Evolutionary conservation across 495 filamentous ascomycete species (phyloP).

Genomic region (Opeltia flavorubescens): DNA sequence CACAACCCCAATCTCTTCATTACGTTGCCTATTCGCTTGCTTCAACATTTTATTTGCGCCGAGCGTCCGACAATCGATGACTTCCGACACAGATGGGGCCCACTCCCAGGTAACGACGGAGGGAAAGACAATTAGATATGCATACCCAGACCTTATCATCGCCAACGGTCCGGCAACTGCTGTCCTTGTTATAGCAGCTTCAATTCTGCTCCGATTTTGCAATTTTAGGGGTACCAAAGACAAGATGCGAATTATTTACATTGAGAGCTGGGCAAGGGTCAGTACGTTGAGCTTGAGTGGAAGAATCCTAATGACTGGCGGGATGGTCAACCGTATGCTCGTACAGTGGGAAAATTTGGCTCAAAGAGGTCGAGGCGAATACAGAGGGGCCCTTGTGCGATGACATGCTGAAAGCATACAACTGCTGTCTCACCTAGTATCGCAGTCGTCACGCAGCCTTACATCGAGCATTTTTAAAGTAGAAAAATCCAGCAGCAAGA

Average conservation of each 20-base stretch:
- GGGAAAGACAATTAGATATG: neutral
- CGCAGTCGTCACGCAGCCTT: no score
- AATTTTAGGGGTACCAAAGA: constrained; percentile 26
- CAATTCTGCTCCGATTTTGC: constrained; percentile 51
- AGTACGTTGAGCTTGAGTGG: constrained; percentile 69
- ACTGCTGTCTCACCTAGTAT: neutral
- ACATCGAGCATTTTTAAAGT: no score
- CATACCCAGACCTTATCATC: constrained; percentile 57
- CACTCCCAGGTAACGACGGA: constrained; percentile 10
- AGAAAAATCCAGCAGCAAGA: no score
- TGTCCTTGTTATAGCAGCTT: constrained; percentile 61
- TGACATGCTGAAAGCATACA: neutral
- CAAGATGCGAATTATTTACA: constrained; percentile 60
- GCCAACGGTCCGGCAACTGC: constrained; percentile 83
- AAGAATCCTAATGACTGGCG: constrained; percentile 41
- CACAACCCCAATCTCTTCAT: constrained; percentile 47
- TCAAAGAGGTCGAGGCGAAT: constrained; percentile 18
- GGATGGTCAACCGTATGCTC: constrained; percentile 52
- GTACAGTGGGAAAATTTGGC: constrained; percentile 59
- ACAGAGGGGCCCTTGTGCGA: neutral
- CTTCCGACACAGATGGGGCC: constrained; percentile 15
- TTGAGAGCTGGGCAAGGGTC: constrained; percentile 86
- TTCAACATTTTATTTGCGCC: constrained; percentile 29
- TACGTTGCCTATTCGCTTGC: constrained; percentile 40
- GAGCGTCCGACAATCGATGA: constrained; percentile 11